phyloP scores from a whole-genome alignment of 1,284 basidiomycete genomes.

The Cerrena zonata region DNA sequence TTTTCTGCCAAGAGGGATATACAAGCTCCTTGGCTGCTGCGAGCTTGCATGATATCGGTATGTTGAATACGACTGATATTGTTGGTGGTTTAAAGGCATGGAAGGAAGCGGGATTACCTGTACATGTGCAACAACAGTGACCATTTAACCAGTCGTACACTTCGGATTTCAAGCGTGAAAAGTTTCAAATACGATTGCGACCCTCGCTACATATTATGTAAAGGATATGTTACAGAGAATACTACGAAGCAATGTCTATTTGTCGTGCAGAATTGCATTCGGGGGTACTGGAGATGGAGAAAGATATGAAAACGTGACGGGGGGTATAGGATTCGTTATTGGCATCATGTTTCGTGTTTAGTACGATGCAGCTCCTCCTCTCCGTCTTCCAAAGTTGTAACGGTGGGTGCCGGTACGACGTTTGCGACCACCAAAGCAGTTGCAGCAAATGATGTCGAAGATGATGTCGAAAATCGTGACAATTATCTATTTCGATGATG shows the following conservation, averaged over 20 bases:
- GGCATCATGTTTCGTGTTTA: no score
- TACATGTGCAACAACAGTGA: not conserved
- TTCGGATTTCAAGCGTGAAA: no score
- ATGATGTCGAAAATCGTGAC: conserved; percentile 56
- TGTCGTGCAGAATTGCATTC: no score
- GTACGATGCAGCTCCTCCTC: conserved; percentile 8
- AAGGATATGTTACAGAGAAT: no score
- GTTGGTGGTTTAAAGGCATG: conserved; percentile 68
- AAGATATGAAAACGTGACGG: no score
- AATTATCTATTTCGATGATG: conserved; percentile 35
- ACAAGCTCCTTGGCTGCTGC: conserved; percentile 66
- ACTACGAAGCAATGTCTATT: no score
- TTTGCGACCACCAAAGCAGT: conserved; percentile 31
- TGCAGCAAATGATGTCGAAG: conserved; percentile 53
- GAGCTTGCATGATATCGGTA: conserved; percentile 57
- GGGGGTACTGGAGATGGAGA: no score
- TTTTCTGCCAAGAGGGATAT: conserved; percentile 68
- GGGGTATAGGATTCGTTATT: no score
- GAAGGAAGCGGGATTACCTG: conserved; percentile 57
- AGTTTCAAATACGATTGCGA: no score
- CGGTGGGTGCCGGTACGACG: conserved; percentile 16
- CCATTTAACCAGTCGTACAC: no score
- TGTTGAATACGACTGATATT: conserved; percentile 69
- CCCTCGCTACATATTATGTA: no score
- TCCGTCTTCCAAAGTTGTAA: conserved; percentile 13